Conservation (phyloP, 148 eudicot genomes). For the Cornus florida region DNA sequence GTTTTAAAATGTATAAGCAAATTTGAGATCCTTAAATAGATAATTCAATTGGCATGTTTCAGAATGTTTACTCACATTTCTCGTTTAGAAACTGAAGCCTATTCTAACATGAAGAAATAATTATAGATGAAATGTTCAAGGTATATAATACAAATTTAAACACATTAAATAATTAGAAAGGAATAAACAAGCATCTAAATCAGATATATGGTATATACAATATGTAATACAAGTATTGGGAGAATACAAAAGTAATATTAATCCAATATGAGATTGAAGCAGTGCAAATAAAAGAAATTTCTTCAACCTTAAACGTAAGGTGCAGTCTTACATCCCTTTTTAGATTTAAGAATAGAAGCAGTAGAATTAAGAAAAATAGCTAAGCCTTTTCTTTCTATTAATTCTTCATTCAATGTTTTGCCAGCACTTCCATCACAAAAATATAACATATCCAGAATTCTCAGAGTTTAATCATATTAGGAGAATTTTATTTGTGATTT, state of each 20-base stretch:
- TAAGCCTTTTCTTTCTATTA: no score
- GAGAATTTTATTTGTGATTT: background rate
- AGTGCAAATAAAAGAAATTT: background rate
- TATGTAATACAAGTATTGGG: constrained; percentile 2
- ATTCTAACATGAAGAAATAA: background rate
- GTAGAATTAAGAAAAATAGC: background rate
- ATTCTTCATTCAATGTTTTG: background rate
- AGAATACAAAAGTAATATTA: background rate
- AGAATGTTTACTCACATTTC: background rate
- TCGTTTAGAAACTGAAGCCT: background rate
- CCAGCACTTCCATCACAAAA: background rate
- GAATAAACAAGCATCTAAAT: background rate
- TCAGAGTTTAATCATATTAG: background rate
- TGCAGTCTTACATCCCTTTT: no score
- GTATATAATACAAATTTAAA: background rate
- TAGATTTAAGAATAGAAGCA: background rate
- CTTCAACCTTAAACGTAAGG: background rate
- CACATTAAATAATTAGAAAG: background rate
- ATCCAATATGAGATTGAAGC: background rate
- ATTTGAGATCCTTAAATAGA: background rate
- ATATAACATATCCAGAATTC: background rate
- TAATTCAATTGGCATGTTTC: background rate
- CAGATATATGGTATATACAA: background rate
- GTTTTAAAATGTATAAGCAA: constrained; percentile 7
- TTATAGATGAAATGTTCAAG: background rate